Percentiles rank a stretch among this genome's conserved stretches.
Evolutionary conservation across 179 eudicot species (phyloP).

Genomic region (Drosera spatulata): DNA sequence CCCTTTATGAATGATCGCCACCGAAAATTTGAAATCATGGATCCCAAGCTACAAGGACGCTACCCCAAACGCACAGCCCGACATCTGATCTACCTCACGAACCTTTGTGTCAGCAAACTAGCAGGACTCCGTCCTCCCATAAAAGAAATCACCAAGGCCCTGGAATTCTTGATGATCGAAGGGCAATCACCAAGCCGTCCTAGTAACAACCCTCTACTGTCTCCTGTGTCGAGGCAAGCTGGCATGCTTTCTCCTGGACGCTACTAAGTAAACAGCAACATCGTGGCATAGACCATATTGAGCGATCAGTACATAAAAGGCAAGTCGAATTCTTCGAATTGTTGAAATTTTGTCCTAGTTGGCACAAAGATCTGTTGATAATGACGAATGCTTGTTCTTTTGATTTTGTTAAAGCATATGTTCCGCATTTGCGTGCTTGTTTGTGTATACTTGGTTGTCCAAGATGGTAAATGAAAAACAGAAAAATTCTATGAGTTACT

Average conservation of each 20-base stretch:
- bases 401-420: no score
- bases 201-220: not conserved
- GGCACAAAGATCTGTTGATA: no score
- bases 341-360: no score
- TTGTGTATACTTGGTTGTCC: no score
- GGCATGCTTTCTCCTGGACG: not conserved
- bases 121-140: constrained; percentile 59
- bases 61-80: constrained; percentile 51
- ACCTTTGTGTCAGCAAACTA: constrained; percentile 72
- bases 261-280: not conserved
- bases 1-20: constrained; percentile 50
- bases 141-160: constrained; percentile 62
- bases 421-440: no score
- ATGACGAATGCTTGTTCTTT: no score
- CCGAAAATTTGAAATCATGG: constrained; percentile 47
- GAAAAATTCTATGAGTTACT: no score
- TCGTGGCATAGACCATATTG: no score
- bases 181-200: constrained; percentile 13
- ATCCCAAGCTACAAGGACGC: constrained; percentile 54
- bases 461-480: no score
- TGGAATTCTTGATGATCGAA: constrained; percentile 56
- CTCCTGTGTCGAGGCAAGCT: not conserved
- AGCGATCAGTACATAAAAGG: no score
- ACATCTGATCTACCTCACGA: constrained; percentile 44
- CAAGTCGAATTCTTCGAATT: no score